These are phyloP conservation scores for Rubroshorea leprosula DNA, from an alignment of 345 rosid genomes.

Conservation along the genomic window DNA sequence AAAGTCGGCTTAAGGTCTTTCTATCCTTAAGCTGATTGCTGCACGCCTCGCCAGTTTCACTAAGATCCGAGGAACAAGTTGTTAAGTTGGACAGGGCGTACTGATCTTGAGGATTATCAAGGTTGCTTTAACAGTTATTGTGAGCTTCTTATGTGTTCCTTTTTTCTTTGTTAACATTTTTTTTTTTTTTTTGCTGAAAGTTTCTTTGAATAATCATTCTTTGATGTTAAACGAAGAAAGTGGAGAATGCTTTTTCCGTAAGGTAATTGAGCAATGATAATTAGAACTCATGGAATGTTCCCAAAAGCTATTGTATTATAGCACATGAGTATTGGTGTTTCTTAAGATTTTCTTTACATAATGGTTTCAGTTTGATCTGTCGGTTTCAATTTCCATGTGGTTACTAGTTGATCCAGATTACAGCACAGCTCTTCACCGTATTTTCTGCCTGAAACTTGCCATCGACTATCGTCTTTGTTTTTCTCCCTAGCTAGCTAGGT, in stretches of 20 bases:
- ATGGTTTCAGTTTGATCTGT: slow-evolving; percentile 12
- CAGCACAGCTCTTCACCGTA: too few species aligned
- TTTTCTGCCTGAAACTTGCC: not conserved
- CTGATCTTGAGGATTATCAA: slow-evolving; percentile 22
- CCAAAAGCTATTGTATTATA: not conserved
- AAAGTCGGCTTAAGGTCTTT: slow-evolving; percentile 8
- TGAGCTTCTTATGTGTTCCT: slow-evolving; percentile 17
- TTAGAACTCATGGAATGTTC: not conserved
- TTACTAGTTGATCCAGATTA: slow-evolving; percentile 1
- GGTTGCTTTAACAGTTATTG: slow-evolving; percentile 21
- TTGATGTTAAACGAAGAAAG: slow-evolving; percentile 5
- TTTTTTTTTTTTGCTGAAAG: not conserved
- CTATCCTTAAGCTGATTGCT: slow-evolving; percentile 7
- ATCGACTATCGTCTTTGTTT: not conserved
- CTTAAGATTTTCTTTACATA: not conserved
- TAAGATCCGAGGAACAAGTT: slow-evolving; percentile 26
- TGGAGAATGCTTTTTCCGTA: slow-evolving; percentile 28
- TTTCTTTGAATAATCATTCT: slow-evolving; percentile 5
- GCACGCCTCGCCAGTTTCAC: slow-evolving; percentile 8
- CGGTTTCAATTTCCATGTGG: not conserved
- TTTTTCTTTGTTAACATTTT: not conserved
- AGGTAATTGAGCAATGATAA: slow-evolving; percentile 22
- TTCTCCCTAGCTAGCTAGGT: not conserved
- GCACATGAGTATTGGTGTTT: not conserved
- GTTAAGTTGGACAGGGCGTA: slow-evolving; percentile 11